Base-by-base conservation (phyloP, 2,329 filamentous ascomycete species). In the Zasmidium citrigriseum region DNA sequence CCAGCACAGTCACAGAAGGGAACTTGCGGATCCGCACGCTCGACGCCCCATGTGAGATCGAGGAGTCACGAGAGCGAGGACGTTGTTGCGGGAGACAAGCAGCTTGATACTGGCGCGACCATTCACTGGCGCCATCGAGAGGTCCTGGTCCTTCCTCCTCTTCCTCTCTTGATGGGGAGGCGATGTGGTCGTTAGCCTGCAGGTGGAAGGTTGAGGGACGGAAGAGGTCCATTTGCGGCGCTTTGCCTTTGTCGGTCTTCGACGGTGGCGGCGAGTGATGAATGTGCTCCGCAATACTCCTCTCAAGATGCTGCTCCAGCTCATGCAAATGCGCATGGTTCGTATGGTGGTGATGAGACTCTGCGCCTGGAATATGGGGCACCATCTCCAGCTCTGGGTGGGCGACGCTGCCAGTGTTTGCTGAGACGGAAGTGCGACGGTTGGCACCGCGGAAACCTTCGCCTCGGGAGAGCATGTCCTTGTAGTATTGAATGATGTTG, bases 301-400 rank as follows among this genome's bases (percentile, higher is more conserved):
- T 10, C 34, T 60, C 57, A 46, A 64, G 45, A 48, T 56, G 54
- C 34, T 62, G 51, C 18, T 62, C 63, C 20, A 63, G 25, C 45
- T 64, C 58, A 23, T 62, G 57, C 44, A 66, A 45, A 60, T 63
- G 59, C 46, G 64, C 59, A 58, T 62, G 60, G 23, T 67, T 54
- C 24, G 24, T 46, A 22, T 57, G 41, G 41, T 64, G 51, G 21
- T 62, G 59, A 45, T 66, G 53, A 16, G 50, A 58, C 25, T 63
- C 54, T 7, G 61, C 29, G 3, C 48, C 45, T 20, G 59, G 46
- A 2, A 61, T 57, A 16, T 68, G 66, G 2, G 77, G 73, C 25
- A 81, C 52, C 4, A 81, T 69, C 62, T 82, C 79, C 51, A 82
- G 67, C 54, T 82, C 79, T 0, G 79, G 79, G 58, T 77, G 73